Evolutionary conservation across 345 rosid genomes (phyloP).

Genomic region (Aegle marmelos): DNA sequence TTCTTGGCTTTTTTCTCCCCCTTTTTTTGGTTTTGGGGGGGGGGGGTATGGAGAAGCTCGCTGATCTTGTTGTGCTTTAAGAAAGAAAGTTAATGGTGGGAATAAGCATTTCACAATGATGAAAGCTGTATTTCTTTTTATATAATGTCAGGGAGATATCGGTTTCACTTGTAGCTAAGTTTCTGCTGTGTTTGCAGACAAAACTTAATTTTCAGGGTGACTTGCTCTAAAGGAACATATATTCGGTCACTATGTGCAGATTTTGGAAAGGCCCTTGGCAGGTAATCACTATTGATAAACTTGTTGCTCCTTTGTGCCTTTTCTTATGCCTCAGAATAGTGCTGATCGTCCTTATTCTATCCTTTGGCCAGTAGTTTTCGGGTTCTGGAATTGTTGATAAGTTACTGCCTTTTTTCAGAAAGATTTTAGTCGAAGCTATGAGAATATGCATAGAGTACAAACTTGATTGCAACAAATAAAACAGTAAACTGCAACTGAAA

Average conservation of each 20-base stretch:
- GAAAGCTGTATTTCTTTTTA: neutral
- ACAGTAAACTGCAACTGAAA: no score
- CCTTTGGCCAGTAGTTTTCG: no score
- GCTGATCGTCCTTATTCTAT: no score
- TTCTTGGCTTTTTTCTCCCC: no score
- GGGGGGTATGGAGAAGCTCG: neutral
- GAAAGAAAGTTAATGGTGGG: neutral
- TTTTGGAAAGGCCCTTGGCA: slow-evolving; percentile 86
- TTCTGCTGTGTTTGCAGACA: slow-evolving; percentile 53
- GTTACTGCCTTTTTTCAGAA: no score
- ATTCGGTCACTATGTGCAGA: slow-evolving; percentile 95
- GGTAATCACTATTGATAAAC: slow-evolving; percentile 36
- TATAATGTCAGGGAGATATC: neutral
- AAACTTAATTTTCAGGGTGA: slow-evolving; percentile 77
- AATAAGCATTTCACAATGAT: neutral
- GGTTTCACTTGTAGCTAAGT: neutral
- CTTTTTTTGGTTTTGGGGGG: no score
- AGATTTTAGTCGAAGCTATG: no score
- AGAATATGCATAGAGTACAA: no score
- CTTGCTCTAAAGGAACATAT: slow-evolving; percentile 91
- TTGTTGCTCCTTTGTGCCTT: no score
- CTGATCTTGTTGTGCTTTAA: neutral
- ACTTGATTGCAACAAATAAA: no score
- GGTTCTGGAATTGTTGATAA: no score
- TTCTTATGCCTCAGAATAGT: no score